Base-by-base conservation (phyloP, 2,329 filamentous ascomycete species). In the Pestalotiopsis sp. region DNA sequence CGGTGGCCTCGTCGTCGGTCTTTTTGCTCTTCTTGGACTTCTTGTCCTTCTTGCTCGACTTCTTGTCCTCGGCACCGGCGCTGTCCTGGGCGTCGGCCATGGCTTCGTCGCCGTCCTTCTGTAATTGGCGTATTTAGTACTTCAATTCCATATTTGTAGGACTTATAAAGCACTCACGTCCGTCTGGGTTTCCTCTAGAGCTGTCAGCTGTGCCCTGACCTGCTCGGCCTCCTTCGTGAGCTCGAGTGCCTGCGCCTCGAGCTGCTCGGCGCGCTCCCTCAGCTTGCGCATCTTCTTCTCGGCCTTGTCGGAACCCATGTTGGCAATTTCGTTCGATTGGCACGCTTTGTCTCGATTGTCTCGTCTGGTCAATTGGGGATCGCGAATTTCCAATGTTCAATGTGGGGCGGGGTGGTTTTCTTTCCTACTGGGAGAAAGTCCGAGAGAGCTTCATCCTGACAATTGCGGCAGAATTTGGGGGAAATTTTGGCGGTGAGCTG, bases 141-240 rank as follows among this genome's bases (percentile, higher is more conserved):
- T 56, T 9, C n/a, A 45, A 6, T 17, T 38, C 2, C 4, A 36
- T 38, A 2, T 27, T 31, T n/a, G 2, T 31, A 6, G 58, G 25
- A 9, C n/a, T 23, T 4, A 14, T n/a, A 17, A 14, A 27, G 17
- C 9, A 17, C 72, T 67, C 73, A 80, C 78, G 25, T 70, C 72
- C 63, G 72, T 74, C 31, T 36, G 31, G 68, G 72, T 38, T 67
- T 72, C 69, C 31, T 76, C 74, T 12, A 79, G 71, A 36, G 71
- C 64, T 56, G 76, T 75, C 38, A 76, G 74, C 23, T 72, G 76
- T 36, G 71, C 78, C 61, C 74, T 73, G 14, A 75, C 74, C 68
- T 78, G 79, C 70, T 82, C 79, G 0, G 84, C 80, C 68, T 85
- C 79, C 0, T 73, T 74, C 72, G 83, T 72, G 41, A 87, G 69